Evolutionary conservation across 169 alveolate genomes (phyloP).

Genomic region (Perkinsus chesapeaki): DNA sequence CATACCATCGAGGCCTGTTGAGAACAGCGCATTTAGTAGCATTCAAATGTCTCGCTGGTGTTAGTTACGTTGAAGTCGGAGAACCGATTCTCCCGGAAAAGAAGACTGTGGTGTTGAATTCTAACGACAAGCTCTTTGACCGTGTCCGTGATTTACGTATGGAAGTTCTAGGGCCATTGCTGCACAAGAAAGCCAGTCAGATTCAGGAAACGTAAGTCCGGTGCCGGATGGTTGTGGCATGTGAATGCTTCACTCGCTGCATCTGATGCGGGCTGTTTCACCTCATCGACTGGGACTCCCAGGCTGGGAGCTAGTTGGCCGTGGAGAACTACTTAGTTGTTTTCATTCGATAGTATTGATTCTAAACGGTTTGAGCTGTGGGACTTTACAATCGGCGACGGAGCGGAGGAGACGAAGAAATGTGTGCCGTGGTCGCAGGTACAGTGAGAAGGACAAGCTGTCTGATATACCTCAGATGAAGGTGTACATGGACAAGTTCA

Average conservation of each 20-base stretch:
- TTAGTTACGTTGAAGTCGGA: not conserved
- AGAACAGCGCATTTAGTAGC: no score
- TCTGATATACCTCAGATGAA: conserved; percentile 37
- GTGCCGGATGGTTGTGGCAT: no score
- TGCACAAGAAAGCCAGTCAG: conserved; percentile 27
- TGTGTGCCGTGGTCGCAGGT: no score
- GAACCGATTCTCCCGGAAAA: not conserved
- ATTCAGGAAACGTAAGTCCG: conserved; percentile 33
- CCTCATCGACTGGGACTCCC: no score
- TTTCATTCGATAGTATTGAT: no score
- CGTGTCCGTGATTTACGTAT: conserved; percentile 46
- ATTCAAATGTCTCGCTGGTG: not conserved
- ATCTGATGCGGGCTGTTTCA: not conserved
- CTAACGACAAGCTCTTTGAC: conserved; percentile 41
- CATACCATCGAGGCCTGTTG: no score
- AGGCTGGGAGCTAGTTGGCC: no score
- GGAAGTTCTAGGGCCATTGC: conserved; percentile 27
- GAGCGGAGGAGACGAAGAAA: no score
- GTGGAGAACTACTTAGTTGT: no score
- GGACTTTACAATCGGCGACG: no score
- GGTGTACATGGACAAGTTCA: conserved; percentile 36
- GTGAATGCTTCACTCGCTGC: not conserved
- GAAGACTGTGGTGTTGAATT: conserved; percentile 15
- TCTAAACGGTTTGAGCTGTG: no score
- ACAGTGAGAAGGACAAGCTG: conserved; percentile 40